Percentiles rank a stretch among this genome's conserved stretches.
phyloP scores from a whole-genome alignment of 768 basidiomycete genomes.

The Hypholoma sublateritium region DNA sequence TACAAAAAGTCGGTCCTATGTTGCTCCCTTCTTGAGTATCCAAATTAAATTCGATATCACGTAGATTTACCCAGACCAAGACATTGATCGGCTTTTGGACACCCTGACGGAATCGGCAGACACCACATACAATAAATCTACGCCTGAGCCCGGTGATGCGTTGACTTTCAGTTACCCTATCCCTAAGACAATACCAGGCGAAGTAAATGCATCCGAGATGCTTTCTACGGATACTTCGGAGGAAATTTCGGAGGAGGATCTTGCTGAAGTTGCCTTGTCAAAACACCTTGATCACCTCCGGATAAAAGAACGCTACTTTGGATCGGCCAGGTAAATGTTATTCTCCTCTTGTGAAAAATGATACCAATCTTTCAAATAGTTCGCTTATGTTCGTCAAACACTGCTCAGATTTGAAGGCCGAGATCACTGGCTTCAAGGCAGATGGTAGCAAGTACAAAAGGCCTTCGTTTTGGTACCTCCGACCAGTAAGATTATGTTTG shows the following conservation, averaged over 20 bases:
- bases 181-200: slow-evolving; percentile 14
- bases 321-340: slow-evolving; percentile 31
- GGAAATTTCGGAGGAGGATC: slow-evolving; percentile 26
- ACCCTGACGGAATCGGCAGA: background rate
- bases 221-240: slow-evolving; percentile 12
- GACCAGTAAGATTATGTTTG: slow-evolving; percentile 21
- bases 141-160: background rate
- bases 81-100: slow-evolving; percentile 16
- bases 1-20: slow-evolving; percentile 19
- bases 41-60: background rate
- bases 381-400: slow-evolving; percentile 40
- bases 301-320: slow-evolving; percentile 38
- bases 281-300: slow-evolving; percentile 31
- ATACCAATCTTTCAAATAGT: slow-evolving; percentile 19
- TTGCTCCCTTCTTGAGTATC: no score
- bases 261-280: slow-evolving; percentile 30
- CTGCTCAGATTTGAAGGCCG: slow-evolving; percentile 42
- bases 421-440: slow-evolving; percentile 26
- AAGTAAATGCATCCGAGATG: slow-evolving; percentile 1
- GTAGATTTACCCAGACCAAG: slow-evolving; percentile 22
- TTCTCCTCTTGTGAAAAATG: background rate
- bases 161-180: background rate
- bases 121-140: background rate
- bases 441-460: slow-evolving; percentile 21
- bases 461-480: slow-evolving; percentile 28